A percentile compares a stretch with the other conserved stretches of the same genome.
Evolutionary conservation across 2,329 filamentous ascomycete genomes (phyloP).

Genomic region (Colletotrichum tropicicola): DNA sequence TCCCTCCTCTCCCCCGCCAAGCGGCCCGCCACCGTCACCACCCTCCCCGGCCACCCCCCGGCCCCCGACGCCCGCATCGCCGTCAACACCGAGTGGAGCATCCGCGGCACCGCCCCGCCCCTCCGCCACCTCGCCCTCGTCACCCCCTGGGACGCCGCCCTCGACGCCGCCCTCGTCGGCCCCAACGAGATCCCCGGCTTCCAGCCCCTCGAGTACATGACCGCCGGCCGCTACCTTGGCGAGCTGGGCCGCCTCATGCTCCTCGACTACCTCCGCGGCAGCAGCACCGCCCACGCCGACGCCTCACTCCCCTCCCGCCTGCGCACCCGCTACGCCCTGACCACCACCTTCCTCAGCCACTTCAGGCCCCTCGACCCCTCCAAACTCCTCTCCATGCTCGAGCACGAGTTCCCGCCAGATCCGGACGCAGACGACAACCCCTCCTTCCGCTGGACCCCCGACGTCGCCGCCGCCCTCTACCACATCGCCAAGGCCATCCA

Average conservation of each 20-base stretch:
- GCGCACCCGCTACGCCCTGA: slow-evolving; percentile 67
- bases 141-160: slow-evolving; percentile 74
- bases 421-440: no score
- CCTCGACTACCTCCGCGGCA: slow-evolving; percentile 67
- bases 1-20: slow-evolving; percentile 72
- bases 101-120: slow-evolving; percentile 77
- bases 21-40: slow-evolving; percentile 56
- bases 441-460: slow-evolving; percentile 71
- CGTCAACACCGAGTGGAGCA: slow-evolving; percentile 87
- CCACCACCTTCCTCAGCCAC: slow-evolving; percentile 78
- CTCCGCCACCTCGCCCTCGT: slow-evolving; percentile 70
- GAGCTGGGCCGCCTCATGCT: slow-evolving; percentile 79
- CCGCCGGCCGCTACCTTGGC: slow-evolving; percentile 79
- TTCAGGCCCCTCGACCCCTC: slow-evolving; percentile 51
- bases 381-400: slow-evolving; percentile 56
- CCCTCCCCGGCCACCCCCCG: slow-evolving; percentile 52
- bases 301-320: slow-evolving; percentile 64
- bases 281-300: slow-evolving; percentile 48
- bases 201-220: slow-evolving; percentile 88
- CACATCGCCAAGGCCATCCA: slow-evolving; percentile 77
- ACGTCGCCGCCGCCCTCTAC: slow-evolving; percentile 67
- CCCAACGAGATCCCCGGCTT: slow-evolving; percentile 78
- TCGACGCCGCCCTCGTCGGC: slow-evolving; percentile 73
- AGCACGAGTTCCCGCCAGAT: slow-evolving; percentile 60
- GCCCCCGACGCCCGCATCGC: slow-evolving; percentile 70